phyloP scores from a whole-genome alignment of 1,284 basidiomycete genomes.

The Xerocomus minutiporus region DNA sequence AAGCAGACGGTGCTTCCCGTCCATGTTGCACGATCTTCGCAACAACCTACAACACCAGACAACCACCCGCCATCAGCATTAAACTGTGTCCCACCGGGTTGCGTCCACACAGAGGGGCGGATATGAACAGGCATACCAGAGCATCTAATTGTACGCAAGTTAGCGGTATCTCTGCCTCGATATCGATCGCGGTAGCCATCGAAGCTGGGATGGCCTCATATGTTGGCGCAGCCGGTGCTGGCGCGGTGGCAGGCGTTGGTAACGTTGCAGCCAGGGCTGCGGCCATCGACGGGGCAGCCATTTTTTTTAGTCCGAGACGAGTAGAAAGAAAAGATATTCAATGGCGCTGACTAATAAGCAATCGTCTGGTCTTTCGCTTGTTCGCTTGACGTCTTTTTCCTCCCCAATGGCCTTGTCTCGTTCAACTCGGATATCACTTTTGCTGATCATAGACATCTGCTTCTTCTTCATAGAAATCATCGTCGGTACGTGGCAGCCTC shows the following conservation, averaged over 20 bases:
- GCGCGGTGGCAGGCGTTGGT: slow-evolving; percentile 58
- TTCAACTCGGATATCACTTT: slow-evolving; percentile 71
- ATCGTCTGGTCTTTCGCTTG: background rate
- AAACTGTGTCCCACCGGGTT: background rate
- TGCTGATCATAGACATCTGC: slow-evolving; percentile 79
- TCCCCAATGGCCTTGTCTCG: slow-evolving; percentile 59
- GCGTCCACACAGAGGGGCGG: background rate
- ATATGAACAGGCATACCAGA: slow-evolving; percentile 52
- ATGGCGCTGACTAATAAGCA: slow-evolving; percentile 23
- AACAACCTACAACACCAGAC: slow-evolving; percentile 58
- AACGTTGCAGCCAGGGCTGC: slow-evolving; percentile 81
- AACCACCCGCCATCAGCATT: slow-evolving; percentile 11
- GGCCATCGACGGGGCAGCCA: slow-evolving; percentile 78
- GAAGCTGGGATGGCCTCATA: slow-evolving; percentile 83
- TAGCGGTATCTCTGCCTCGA: slow-evolving; percentile 82
- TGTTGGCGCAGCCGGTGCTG: slow-evolving; percentile 56
- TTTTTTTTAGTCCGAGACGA: slow-evolving; percentile 21
- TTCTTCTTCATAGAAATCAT: slow-evolving; percentile 95
- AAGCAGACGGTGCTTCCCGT: slow-evolving; percentile 59
- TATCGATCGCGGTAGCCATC: slow-evolving; percentile 86
- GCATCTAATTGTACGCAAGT: slow-evolving; percentile 78
- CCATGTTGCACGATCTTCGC: slow-evolving; percentile 91
- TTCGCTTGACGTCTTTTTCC: background rate
- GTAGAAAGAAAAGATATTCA: background rate
- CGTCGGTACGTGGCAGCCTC: slow-evolving; percentile 49